Base-by-base conservation (phyloP, 2,329 filamentous ascomycete genomes). In the Beauveria rudraprayagi region DNA sequence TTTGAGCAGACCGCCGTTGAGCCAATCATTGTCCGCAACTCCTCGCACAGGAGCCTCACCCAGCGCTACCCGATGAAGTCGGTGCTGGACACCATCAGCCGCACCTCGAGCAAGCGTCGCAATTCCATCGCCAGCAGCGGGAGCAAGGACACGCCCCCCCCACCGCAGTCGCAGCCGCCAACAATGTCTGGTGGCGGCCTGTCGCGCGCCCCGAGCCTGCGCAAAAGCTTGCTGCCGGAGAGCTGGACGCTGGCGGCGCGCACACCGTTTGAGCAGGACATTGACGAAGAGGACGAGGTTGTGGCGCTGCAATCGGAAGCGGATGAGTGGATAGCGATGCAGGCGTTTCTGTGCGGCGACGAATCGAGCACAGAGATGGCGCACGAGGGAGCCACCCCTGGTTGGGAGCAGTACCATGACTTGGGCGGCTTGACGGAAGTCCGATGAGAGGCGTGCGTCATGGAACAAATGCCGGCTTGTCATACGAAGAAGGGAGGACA, bases 341-440 rank as follows among this genome's bases (percentile, higher is more conserved):
- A 75, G 62, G 67, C 67, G 1, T 74, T 75, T 50, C 68, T 76
- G 59, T 70, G 72, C 37, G 68, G 65, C 30, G 63, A 63, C 8
- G 63, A 61, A 10, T 63, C 64, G 5, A 59, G 61, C 11, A 55
- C 64, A 5, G 61, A 61, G 24, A 63, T 63, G 56, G 37, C 60
- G 10, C 66, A 67, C 22, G 67, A 67, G 37, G 65, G 67, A 22
- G 67, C 66, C 34, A 66, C 72, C 61, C 70, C 74, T 3, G 73
- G 73, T 5, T 81, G 77, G 78, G 78, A 77, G 64, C 76, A 79
- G 67, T 80, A 77, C 63, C 70, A 72, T 30, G 76, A 78, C 14
- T 67, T 81, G 4, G 78, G 78, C 40, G 78, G 78, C 0, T 65
- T 80, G 52, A 80, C 73, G 2, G 73, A 75, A 62, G 68, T 73